These are phyloP conservation scores for Leishmania tarentolae DNA, from an alignment of 208 protist species.

Conservation along the genomic window DNA sequence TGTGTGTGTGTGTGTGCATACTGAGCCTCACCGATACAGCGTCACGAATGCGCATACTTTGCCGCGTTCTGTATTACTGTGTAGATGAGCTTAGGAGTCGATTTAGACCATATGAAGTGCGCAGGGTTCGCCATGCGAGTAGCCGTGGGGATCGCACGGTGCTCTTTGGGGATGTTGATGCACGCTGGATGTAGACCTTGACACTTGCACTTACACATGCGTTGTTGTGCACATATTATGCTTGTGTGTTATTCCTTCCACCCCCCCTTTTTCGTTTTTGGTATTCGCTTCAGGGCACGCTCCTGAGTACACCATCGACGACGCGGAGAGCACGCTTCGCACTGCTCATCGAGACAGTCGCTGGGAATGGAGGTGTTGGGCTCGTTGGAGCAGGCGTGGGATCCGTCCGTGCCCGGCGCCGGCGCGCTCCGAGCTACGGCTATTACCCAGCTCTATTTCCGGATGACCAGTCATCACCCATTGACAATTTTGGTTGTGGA, in stretches of 20 bases:
- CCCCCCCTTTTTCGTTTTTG: background rate
- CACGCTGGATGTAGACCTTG: background rate
- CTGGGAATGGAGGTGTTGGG: background rate
- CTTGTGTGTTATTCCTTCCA: background rate
- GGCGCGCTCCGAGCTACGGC: conserved; percentile 69
- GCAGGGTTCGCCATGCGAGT: background rate
- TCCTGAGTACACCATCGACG: background rate
- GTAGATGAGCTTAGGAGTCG: background rate
- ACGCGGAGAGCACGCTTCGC: background rate
- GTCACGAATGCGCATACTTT: background rate
- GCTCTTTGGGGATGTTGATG: background rate
- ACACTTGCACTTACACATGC: background rate
- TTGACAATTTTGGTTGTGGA: conserved; percentile 73
- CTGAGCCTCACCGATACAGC: background rate
- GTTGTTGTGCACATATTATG: background rate
- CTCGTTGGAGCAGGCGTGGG: conserved; percentile 39
- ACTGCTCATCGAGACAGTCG: background rate
- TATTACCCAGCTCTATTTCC: conserved; percentile 83
- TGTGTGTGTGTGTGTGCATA: background rate
- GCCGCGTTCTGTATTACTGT: background rate
- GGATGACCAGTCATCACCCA: conserved; percentile 59
- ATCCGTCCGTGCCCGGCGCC: conserved; percentile 67
- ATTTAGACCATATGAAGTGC: background rate
- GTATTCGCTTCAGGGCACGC: background rate
- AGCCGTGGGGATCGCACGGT: background rate